Evolutionary conservation across 805 yeast genomes (phyloP), one percentile per base, ranked within the genome.

Genomic region (Zygosaccharomyces siamensis): DNA sequence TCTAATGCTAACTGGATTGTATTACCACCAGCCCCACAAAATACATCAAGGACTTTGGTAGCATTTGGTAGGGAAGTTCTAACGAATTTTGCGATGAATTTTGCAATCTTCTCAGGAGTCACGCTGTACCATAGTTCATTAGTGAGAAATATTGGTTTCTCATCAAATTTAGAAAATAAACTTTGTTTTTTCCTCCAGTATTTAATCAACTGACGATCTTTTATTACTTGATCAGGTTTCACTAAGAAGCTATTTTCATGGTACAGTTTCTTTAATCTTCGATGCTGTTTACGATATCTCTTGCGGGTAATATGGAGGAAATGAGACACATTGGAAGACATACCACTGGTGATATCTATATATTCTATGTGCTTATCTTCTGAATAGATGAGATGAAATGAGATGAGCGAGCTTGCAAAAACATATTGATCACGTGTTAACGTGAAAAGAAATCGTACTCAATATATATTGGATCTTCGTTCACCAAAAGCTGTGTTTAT

Each of bases 11-110:
- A 78, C 56, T 87, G 95, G 20, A 87, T 84, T 1, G 86, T 70
- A 60, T 88, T 88, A 0, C 96, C 96, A 1, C 95, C 96, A 1
- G 89, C 96, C 0, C 96, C 96, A 54, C 92, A 82, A 57, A 87
- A 86, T 2, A 86, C 74, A 59, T 89, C 96, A 11, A 84, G 62
- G 0, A 82, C 67, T 3, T 68, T 72, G 3, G 55, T 57, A 2
- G 79, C 74, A 0, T 74, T 60, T 0, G 83, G 87, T 20, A 79
- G 62, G 49, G 83, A 73, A 12, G 76, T 73, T 44, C 70, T 64
- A 14, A 83, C 66, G 48, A 79, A 74, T 46, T 75, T 72, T 0
- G 89, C 84, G 0, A 76, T 66, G 56, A 79, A 80, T 5, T 69
- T 66, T 0, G 96, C 93, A 1, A 86, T 69, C 1, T 64, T 58